Evolutionary conservation across 345 rosid genomes (phyloP), one percentile per base, ranked within the genome.

Genomic region (Salix arbutifolia): DNA sequence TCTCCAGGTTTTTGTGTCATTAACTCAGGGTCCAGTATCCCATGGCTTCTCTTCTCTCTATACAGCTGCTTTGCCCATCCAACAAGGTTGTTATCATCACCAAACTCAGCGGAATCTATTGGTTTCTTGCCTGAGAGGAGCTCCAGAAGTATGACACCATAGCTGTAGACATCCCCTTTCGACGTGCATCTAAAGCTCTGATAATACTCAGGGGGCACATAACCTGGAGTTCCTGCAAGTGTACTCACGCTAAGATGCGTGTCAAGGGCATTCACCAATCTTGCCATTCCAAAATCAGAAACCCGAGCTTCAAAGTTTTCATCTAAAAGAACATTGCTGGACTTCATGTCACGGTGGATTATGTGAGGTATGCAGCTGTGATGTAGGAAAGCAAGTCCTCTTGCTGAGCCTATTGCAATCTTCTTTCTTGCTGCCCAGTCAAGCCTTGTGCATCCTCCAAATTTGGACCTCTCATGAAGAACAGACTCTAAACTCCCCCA

Each of bases 311-410:
- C 97, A 1, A 92, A 90, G 71, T 91, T 90, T 77, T 95, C 93
- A 40, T 95, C 99, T 28, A 95, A 80, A 67, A 95, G 96, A 73
- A 95, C 99, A 73, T 95, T 95, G 79, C 99, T 95, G 11, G 99
- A 95, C 73, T 95, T 95, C 97, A 95, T 95, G 90, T 95, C 99
- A 11, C 99, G 85, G 44, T 95, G 99, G 82, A 95, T 95, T 65
- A 95, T 90, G 89, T 95, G 99, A 60, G 99, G 99, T 67, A 89
- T 88, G 90, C 99, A 95, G 86, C 97, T 95, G 82, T 95, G 99
- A 62, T 95, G 99, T 52, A 95, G 92, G 89, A 95, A 95, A 37
- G 99, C 99, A 69, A 95, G 91, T 25, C 99, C 99, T 86, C 99
- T 82, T 17, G 99, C 97, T 67, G 99, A 90, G 30, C 99, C 99